Percentiles rank a stretch among this genome's conserved stretches.
phyloP scores from a whole-genome alignment of 495 filamentous ascomycete species.

The Neurospora sp. region DNA sequence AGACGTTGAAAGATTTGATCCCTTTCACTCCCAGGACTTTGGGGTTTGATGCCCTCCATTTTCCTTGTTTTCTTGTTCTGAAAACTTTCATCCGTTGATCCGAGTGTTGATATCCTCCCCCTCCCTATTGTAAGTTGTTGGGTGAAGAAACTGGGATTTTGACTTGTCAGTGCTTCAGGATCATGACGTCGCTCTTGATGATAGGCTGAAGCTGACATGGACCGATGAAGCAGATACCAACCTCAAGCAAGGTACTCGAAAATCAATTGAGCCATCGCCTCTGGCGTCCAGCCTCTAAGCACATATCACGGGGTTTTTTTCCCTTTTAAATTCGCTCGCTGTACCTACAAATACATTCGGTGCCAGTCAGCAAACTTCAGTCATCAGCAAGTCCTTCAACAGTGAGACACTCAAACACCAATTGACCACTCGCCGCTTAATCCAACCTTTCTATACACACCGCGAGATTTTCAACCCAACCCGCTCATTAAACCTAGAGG shows the following conservation, averaged over 20 bases:
- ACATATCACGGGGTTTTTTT: not conserved
- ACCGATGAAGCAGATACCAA: not conserved
- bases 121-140: not conserved
- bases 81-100: not conserved
- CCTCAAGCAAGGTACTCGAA: not conserved
- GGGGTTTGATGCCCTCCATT: not conserved
- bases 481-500: not conserved
- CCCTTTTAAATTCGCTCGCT: not conserved
- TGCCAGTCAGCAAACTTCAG: not conserved
- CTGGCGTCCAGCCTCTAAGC: not conserved
- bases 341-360: not conserved
- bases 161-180: not conserved
- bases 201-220: not conserved
- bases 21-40: too few relatives aligned
- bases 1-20: not conserved
- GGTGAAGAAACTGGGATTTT: too few relatives aligned
- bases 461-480: not conserved
- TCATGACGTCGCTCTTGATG: not conserved
- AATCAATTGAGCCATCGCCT: not conserved
- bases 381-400: not conserved
- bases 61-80: not conserved
- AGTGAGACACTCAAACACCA: not conserved
- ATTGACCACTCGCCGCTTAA: not conserved
- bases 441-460: not conserved
- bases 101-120: not conserved